These are phyloP conservation scores for Pseudogymnoascus sp. DNA, from an alignment of 2,329 filamentous ascomycete genomes.

Conservation along the genomic window DNA sequence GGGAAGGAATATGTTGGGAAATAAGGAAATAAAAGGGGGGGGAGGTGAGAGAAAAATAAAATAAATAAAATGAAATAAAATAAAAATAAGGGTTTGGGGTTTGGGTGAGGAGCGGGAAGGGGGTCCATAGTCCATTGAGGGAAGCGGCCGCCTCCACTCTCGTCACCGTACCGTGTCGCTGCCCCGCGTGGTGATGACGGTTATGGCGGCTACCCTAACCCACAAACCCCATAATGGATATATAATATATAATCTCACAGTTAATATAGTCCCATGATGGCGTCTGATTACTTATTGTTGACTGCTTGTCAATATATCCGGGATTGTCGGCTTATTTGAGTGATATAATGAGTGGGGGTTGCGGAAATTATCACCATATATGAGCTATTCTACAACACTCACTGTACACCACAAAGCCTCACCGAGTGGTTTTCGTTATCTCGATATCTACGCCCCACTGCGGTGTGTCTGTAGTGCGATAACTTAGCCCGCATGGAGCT, in stretches of 20 bases:
- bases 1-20: background rate
- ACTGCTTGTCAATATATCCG: background rate
- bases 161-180: background rate
- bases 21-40: background rate
- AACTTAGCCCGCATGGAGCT: background rate
- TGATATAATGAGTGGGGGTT: background rate
- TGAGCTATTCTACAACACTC: background rate
- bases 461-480: background rate
- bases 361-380: background rate
- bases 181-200: background rate
- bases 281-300: background rate
- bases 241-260: background rate
- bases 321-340: background rate
- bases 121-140: background rate
- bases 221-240: background rate
- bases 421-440: background rate
- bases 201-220: background rate
- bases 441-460: background rate
- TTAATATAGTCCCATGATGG: background rate
- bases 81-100: background rate
- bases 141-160: conserved; percentile 1
- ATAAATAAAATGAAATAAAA: background rate
- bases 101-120: background rate
- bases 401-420: background rate
- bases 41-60: background rate